Evolutionary conservation across 257 asterid species (phyloP).

Genomic region (Phtheirospermum japonicum): DNA sequence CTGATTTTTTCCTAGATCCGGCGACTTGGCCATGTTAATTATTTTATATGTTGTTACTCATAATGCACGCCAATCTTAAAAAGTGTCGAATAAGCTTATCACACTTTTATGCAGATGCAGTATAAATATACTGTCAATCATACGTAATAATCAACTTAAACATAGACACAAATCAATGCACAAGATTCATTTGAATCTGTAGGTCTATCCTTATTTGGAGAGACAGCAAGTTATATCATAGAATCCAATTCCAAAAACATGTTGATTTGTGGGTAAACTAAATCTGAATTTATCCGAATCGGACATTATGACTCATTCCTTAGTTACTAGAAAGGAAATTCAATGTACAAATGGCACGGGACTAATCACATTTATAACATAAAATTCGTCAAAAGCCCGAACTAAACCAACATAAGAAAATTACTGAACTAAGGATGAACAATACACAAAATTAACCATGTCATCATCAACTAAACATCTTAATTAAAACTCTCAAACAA

Average conservation of each 20-base stretch:
- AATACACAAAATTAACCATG: too few relatives aligned
- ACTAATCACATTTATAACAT: background rate
- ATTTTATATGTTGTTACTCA: background rate
- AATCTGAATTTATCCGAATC: background rate
- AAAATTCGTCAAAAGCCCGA: too few relatives aligned
- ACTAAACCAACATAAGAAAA: too few relatives aligned
- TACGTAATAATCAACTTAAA: background rate
- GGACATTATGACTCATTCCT: too few relatives aligned
- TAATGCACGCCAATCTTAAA: constrained; percentile 4
- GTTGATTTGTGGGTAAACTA: background rate
- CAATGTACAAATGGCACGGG: background rate
- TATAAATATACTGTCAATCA: background rate
- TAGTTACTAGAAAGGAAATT: too few relatives aligned
- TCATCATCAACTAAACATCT: too few relatives aligned
- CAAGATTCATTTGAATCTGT: too few relatives aligned
- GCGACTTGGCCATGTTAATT: too few relatives aligned
- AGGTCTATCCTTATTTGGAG: background rate
- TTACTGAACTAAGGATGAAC: too few relatives aligned
- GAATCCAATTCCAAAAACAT: constrained; percentile 7
- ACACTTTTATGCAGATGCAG: background rate
- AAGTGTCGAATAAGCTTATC: background rate
- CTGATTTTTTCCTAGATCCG: too few relatives aligned
- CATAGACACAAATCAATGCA: too few relatives aligned
- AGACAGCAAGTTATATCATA: constrained; percentile 1
- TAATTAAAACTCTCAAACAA: too few relatives aligned